Evolutionary conservation across 1,284 basidiomycete species (phyloP).

Genomic region (Tilletia caries): DNA sequence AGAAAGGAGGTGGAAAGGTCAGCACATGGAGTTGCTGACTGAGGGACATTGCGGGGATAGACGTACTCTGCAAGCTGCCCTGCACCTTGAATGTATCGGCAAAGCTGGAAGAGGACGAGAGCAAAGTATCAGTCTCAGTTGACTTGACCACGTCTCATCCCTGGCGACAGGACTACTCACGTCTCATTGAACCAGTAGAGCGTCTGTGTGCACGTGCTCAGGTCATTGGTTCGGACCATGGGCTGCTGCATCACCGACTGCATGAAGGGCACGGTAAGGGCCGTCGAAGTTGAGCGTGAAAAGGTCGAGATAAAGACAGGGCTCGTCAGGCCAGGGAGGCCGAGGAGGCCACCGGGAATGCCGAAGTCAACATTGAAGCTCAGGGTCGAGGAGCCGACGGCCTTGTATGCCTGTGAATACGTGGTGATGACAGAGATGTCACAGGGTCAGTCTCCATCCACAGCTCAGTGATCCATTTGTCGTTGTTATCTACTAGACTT

Average conservation of each 20-base stretch:
- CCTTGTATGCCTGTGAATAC: conserved; percentile 1
- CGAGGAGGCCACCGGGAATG: not conserved
- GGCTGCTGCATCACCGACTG: conserved; percentile 11
- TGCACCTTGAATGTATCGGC: conserved; percentile 8
- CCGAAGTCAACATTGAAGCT: conserved; percentile 13
- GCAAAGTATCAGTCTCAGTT: not conserved
- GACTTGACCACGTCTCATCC: too few species aligned
- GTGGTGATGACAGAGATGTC: too few species aligned
- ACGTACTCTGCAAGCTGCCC: conserved; percentile 12
- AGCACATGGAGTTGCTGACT: too few species aligned
- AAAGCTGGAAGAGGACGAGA: not conserved
- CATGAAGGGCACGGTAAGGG: not conserved
- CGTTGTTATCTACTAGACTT: too few species aligned
- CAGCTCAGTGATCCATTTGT: too few species aligned
- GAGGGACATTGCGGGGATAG: not conserved
- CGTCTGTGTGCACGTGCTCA: conserved; percentile 5
- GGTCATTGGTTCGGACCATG: not conserved
- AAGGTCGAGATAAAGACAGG: conserved; percentile 10
- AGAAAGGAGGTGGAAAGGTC: too few species aligned
- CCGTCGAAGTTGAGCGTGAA: conserved; percentile 7
- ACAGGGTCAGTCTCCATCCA: too few species aligned
- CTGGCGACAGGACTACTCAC: too few species aligned
- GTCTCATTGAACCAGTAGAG: conserved; percentile 14
- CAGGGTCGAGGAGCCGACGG: not conserved
- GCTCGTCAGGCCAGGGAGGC: not conserved